Evolutionary conservation across 345 rosid species (phyloP), one percentile per base, ranked within the genome.

Genomic region (Ceriops decandra): DNA sequence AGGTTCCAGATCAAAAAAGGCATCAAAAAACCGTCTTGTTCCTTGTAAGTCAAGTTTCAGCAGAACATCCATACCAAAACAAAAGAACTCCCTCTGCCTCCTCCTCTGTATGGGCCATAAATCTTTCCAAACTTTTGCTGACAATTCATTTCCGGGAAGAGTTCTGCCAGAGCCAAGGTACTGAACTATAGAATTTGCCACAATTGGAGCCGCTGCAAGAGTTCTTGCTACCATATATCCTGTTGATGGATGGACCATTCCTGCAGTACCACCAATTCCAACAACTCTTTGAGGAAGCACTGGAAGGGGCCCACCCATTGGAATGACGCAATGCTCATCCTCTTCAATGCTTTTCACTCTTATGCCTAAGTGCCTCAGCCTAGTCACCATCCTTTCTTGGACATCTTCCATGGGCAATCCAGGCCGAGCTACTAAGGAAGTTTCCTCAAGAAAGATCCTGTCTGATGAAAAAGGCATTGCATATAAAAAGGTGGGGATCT

Each of bases 161-260:
- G 76, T 75, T 64, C 61, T 72, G 62, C 78, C 71, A 0, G 93
- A 86, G 74, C 85, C 82, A 5, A 91, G 97, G 75, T 76, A 87
- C 67, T 77, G 84, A 26, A 95, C 93, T 10, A 95, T 86, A 51
- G 99, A 74, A 35, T 88, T 79, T 5, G 97, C 99, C 57, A 90
- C 95, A 28, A 91, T 76, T 32, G 97, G 99, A 11, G 99, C 99
- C 0, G 97, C 97, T 22, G 95, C 97, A 66, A 95, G 89, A 28
- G 99, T 95, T 83, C 99, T 85, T 16, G 99, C 95, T 10, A 95
- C 99, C 99, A 95, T 95, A 79, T 95, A 95, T 53, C 97, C 97
- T 0, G 96, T 89, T 17, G 93, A 92, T 32, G 96, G 93, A 76
- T 92, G 98, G 70, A 86, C 98, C 96, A 84, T 91, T 26, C 99